Conservation (phyloP, 345 rosid genomes). For the Rhodamnia rubescens region DNA sequence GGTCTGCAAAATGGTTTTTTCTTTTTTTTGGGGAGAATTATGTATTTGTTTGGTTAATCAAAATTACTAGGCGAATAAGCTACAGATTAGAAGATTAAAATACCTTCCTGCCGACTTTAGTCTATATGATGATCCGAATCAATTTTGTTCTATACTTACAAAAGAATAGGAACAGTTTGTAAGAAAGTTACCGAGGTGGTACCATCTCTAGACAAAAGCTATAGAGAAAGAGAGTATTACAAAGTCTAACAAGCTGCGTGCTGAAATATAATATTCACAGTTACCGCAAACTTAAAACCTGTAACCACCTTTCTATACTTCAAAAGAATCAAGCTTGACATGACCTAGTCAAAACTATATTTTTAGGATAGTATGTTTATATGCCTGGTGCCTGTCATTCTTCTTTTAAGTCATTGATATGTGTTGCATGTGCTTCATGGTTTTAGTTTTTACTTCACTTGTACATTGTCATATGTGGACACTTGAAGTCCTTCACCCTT, state of each 20-base stretch:
- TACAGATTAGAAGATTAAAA: background rate
- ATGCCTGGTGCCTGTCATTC: background rate
- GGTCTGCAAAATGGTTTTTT: background rate
- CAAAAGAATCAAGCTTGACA: background rate
- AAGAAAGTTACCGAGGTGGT: background rate
- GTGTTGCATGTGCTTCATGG: background rate
- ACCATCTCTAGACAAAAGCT: background rate
- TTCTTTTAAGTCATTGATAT: background rate
- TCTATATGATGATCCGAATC: background rate
- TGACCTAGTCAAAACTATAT: background rate
- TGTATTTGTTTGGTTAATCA: background rate
- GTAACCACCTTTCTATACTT: background rate
- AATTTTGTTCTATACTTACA: background rate
- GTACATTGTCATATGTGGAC: background rate
- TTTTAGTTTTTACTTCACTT: background rate
- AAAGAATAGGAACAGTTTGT: background rate
- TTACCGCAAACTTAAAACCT: background rate
- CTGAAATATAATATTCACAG: background rate
- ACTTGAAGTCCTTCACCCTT: background rate
- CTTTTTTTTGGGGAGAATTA: background rate
- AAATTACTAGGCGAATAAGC: background rate
- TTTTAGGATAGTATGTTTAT: background rate
- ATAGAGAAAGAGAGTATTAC: background rate
- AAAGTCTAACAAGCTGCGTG: background rate
- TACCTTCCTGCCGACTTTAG: background rate